Evolutionary conservation across 192 early-diverging fungal genomes (phyloP), one percentile per base, ranked within the genome.

Genomic region (Powellomyces hirtus): DNA sequence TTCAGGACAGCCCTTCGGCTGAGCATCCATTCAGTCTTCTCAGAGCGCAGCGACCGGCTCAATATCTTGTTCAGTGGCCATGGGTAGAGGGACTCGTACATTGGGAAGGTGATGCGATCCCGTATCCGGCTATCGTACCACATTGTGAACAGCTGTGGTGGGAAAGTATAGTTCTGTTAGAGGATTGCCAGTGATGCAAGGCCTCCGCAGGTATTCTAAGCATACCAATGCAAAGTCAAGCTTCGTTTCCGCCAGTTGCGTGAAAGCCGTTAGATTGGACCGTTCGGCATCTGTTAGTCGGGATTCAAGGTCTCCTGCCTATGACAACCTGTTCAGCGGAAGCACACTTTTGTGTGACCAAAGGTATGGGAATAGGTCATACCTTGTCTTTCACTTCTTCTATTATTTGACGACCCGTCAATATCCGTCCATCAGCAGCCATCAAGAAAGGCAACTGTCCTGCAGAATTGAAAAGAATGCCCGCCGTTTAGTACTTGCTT

Each of bases 361-460:
- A 44, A 27, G 16, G 46, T 22, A 38, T 24, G 0, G 40, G 57
- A 14, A 60, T 65, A 14, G n/a, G n/a, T n/a, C 35, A n/a, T 68
- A 86, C 81, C 58, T 24, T 72, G 36, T 83, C 73, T 30, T 74
- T 61, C 0, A 88, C 53, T 76, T 82, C 81, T 30, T 79, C 71
- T 22, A 82, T 35, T 6, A 86, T 85, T 31, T 82, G 69, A 14
- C 76, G 64, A 18, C 74, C 76, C 11, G 75, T 71, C 14, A 84
- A 68, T 35, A 77, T 56, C 20, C 77, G 60, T 56, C 79, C 83
- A n/a, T 62, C 55, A 38, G 79, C 59, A 13, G 77, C 71, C 27
- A 76, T 55, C 16, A 88, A 55, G 59, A 83, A 84, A 1, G 87
- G 87, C 14, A 88, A 73, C 62, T 83, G 72, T 6, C 79, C 86